Base-by-base conservation (phyloP, 1,284 basidiomycete species). In the Cryptococcus sp. region DNA sequence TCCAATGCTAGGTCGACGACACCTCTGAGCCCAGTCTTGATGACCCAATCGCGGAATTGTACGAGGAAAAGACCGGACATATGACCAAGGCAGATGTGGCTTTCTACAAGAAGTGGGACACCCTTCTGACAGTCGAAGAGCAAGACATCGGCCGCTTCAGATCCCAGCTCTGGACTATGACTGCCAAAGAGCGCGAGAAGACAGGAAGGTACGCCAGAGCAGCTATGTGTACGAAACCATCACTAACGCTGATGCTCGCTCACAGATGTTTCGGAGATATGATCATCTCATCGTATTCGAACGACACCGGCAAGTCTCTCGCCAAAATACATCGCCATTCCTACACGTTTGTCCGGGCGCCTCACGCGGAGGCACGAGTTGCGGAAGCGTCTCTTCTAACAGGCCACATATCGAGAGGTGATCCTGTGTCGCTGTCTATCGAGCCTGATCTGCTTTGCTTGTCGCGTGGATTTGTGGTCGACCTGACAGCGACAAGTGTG, bases 91-190 rank as follows among this genome's bases (percentile, higher is more conserved):
- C 74, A 0, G 91, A 96, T 60, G 76, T 82, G 0, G 82, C 81
- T 1, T 99, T 99, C 78, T 99, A 96, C 82, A 85, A 85, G 67
- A 84, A 86, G 62, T 99, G 96, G 96, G 94, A 99, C 72, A 81
- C 83, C 0, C 82, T 98, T 11, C 83, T 99, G 55, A 84, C 89
- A 1, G 79, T 94, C 19, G 96, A 99, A 74, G 96, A 99, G 72
- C 87, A 88, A 59, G 93, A 96, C 66, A 82, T 90, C 11, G 79
- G 87, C 13, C 84, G 88, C 16, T 90, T 91, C 77, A 86, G 88
- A 65, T 90, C 90, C 62, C 94, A 99, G 71, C 82, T 99, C 8
- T 99, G 95, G 95, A 95, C 91, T 0, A 86, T 96, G 84, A 84
- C 85, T 6, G 91, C 92, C 0, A 79, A 78, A 3, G 87, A 91